Evolutionary conservation across 495 filamentous ascomycete species (phyloP), one percentile per base, ranked within the genome.

Genomic region (Hypoxylon crocopeplum): DNA sequence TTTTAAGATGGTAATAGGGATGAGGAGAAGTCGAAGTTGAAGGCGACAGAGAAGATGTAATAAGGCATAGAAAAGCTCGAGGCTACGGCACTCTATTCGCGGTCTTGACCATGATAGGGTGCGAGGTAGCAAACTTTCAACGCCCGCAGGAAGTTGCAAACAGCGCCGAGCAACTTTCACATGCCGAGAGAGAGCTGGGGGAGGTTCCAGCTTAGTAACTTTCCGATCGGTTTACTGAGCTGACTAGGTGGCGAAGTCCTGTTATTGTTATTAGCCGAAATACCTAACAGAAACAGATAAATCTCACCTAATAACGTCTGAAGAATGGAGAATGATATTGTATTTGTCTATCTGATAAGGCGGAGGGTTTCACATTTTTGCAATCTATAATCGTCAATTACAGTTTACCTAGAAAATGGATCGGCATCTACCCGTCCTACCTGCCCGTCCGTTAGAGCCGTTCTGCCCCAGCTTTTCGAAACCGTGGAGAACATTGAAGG

Each of bases 51-150:
- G 32, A 29, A 24, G 25, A 44, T 29, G 24, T 51, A 51, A 45
- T 47, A 37, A 41, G 13, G 21, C 39, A 57, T 47, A 41, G 29
- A 57, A 48, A 63, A 63, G 34, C 59, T 63, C 47, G 13, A 57
- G 24, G 27, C 59, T 57, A 63, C 48, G 34, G 32, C 59, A 64
- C 54, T 46, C 37, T 58, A 64, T 58, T 42, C 54, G 15, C 32
- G 16, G 38, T 21, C 34, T 48, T 20, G 40, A 33, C 24, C 33
- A 21, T 53, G 25, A 56, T 37, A 51, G 39, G 58, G 38, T 51
- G 39, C 39, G 34, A 20, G 56, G 46, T 56, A 56, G 38, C 52
- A 62, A 62, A 62, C 51, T 47, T 53, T 48, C 51, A 33, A 27
- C 33, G 21, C 47, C 27, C 13, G 17, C 37, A 5, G 47, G 32